These are phyloP conservation scores for Solanum bulbocastanum DNA, from an alignment of 257 asterid species.

Conservation along the genomic window DNA sequence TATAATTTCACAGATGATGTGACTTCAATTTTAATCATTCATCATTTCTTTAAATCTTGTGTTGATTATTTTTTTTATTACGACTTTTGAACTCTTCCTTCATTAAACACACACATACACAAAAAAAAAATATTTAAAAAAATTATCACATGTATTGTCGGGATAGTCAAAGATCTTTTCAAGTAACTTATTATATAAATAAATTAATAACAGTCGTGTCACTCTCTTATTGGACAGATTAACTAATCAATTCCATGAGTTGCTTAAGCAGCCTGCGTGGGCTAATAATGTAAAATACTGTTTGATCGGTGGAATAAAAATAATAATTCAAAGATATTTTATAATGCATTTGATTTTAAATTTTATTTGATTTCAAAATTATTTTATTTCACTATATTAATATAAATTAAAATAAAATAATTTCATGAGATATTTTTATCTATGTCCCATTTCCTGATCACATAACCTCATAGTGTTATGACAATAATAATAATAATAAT, in stretches of 20 bases:
- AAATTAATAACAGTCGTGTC: slow-evolving; percentile 7
- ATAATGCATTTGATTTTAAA: too few species aligned
- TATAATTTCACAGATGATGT: background rate
- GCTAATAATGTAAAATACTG: background rate
- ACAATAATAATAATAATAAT: background rate
- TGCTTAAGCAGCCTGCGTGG: slow-evolving; percentile 12
- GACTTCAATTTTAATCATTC: background rate
- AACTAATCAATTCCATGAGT: slow-evolving; percentile 8
- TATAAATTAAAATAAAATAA: background rate
- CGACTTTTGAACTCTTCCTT: background rate
- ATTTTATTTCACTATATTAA: background rate
- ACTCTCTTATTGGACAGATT: slow-evolving; percentile 6
- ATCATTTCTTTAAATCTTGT: background rate
- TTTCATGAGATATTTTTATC: accelerated
- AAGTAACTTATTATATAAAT: background rate
- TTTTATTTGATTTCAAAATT: background rate
- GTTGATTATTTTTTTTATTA: background rate
- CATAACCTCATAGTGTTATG: background rate
- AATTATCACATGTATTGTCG: slow-evolving; percentile 27
- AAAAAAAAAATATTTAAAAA: background rate
- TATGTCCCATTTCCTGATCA: too few species aligned
- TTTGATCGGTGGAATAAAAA: background rate
- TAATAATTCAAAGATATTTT: background rate
- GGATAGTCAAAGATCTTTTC: slow-evolving; percentile 6
- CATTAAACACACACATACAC: background rate